Conservation (phyloP, 768 basidiomycete species). For the Hygrophorus russula region DNA sequence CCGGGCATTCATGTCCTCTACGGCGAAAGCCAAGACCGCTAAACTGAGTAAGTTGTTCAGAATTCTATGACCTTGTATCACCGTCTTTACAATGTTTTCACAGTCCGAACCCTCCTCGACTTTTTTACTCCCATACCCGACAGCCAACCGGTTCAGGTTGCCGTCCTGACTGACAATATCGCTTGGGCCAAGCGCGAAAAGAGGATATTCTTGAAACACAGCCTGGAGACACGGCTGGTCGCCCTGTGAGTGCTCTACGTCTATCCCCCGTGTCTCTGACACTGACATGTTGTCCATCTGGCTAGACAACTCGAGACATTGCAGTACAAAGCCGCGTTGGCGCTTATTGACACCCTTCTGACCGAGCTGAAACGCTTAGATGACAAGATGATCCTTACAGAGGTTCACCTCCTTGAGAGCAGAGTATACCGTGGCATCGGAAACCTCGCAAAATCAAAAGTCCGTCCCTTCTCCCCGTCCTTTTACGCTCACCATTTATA, state of each 20-base stretch:
- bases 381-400: slow-evolving; percentile 96
- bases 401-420: slow-evolving; percentile 91
- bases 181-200: slow-evolving; percentile 89
- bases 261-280: not conserved
- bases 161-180: slow-evolving; percentile 83
- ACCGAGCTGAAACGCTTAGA: slow-evolving; percentile 88
- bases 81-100: not conserved
- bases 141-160: slow-evolving; percentile 66
- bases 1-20: slow-evolving; percentile 81
- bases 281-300: slow-evolving; percentile 3
- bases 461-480: slow-evolving; percentile 12
- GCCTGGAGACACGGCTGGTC: slow-evolving; percentile 80
- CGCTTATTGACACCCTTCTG: slow-evolving; percentile 77
- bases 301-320: slow-evolving; percentile 61
- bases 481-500: not conserved
- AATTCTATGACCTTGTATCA: too few relatives aligned
- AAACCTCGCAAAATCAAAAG: slow-evolving; percentile 87
- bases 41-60: slow-evolving; percentile 66
- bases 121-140: slow-evolving; percentile 75
- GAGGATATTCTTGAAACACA: slow-evolving; percentile 92
- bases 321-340: slow-evolving; percentile 68
- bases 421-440: slow-evolving; percentile 82
- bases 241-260: slow-evolving; percentile 36
- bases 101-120: slow-evolving; percentile 89
- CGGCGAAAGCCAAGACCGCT: slow-evolving; percentile 94